A percentile compares a stretch with the other conserved stretches of the same genome.
phyloP scores from a whole-genome alignment of 148 eudicot species.

The Rhododendron simsii region DNA sequence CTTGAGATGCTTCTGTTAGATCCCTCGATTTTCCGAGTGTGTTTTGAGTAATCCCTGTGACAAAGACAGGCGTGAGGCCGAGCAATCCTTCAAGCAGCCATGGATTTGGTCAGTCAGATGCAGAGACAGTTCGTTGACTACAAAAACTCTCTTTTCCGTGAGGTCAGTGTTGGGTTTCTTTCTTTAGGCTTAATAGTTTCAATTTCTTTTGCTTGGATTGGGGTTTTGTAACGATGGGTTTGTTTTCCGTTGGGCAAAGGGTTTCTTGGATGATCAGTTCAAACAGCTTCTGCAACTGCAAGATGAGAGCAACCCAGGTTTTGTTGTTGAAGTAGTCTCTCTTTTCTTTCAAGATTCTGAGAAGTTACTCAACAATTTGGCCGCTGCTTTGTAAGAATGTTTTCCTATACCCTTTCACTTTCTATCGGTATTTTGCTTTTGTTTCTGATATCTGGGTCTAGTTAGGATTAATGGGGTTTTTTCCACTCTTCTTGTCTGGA shows the following conservation, averaged over 20 bases:
- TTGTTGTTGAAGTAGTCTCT: slow-evolving; percentile 67
- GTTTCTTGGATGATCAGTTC: slow-evolving; percentile 66
- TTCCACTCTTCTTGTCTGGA: neutral
- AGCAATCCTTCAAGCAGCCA: slow-evolving; percentile 11
- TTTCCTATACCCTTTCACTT: neutral
- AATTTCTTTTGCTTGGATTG: neutral
- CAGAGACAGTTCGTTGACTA: slow-evolving; percentile 39
- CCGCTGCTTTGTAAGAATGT: slow-evolving; percentile 40
- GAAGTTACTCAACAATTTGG: slow-evolving; percentile 54
- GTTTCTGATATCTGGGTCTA: neutral
- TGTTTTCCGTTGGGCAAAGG: slow-evolving; percentile 28
- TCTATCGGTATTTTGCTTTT: neutral
- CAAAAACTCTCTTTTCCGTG: slow-evolving; percentile 21
- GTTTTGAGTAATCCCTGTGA: neutral
- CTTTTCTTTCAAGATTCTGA: slow-evolving; percentile 76
- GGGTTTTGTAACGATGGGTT: neutral
- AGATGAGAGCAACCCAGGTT: slow-evolving; percentile 82
- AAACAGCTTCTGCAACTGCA: slow-evolving; percentile 55
- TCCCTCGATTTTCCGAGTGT: neutral
- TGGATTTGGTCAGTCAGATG: slow-evolving; percentile 34
- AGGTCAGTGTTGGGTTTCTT: slow-evolving; percentile 25
- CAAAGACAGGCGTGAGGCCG: neutral
- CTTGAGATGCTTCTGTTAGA: neutral
- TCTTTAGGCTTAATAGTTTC: neutral
- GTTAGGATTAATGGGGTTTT: neutral